phyloP scores from a whole-genome alignment of 208 protist species.

The Wallacemonas collosoma region DNA sequence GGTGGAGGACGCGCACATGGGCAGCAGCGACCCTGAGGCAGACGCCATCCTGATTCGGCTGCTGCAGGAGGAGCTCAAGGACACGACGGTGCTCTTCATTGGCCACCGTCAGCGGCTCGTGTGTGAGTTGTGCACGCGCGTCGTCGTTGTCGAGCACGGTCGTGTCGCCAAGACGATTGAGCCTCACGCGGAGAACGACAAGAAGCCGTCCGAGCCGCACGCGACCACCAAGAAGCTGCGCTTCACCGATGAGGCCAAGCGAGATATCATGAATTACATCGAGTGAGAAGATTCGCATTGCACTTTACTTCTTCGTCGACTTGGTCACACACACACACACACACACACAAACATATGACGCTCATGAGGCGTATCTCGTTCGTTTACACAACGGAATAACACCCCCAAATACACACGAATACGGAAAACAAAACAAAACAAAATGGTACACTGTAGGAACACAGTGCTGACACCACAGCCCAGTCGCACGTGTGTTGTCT shows the following conservation, averaged over 20 bases:
- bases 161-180: conserved; percentile 15
- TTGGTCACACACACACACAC: no score
- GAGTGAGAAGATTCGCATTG: not conserved
- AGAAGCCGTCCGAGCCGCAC: not conserved
- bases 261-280: not conserved
- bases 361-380: no score
- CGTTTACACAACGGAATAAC: no score
- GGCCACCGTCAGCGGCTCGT: conserved; percentile 95
- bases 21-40: conserved; percentile 53
- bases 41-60: conserved; percentile 85
- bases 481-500: no score
- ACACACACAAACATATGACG: no score
- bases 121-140: conserved; percentile 78
- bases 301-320: no score
- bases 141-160: conserved; percentile 72
- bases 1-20: conserved; percentile 87
- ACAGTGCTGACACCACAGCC: no score
- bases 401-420: no score
- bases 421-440: no score
- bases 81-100: conserved; percentile 95
- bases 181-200: not conserved
- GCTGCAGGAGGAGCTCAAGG: conserved; percentile 79
- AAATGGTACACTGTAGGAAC: no score
- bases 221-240: not conserved
- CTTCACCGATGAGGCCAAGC: conserved; percentile 10